Evolutionary conservation across 805 yeast genomes (phyloP), one percentile per base, ranked within the genome.

Genomic region (Maudiozyma barnettii): DNA sequence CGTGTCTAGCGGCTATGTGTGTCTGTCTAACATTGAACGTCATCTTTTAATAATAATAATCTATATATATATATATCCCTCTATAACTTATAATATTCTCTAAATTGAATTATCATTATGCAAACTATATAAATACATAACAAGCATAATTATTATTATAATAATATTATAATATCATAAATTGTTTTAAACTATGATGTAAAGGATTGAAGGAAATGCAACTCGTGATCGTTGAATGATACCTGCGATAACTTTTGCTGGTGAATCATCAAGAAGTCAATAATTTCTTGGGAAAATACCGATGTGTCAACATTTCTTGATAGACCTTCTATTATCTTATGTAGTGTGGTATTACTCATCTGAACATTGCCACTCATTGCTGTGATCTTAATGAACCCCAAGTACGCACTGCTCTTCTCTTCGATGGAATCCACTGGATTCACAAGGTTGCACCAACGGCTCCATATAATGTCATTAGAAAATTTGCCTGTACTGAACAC

Each of bases 371-470:
- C 53, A 13, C 19, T 22, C 18, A 59, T 21, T 38, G 64, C 72
- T 16, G 91, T 70, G 29, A 81, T 75, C 47, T 76, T 77, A 60
- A 89, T 74, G 79, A 93, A 84, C 2, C 99, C 99, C 55, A 74
- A 74, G 61, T 84, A 87, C 1, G 95, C 83, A 10, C 89, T 75
- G 52, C 86, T 95, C 66, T 93, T 93, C 64, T 93, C 99, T 45
- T 81, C 84, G 49, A 89, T 81, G 54, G 86, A 93, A 39, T 79
- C 82, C 46, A 88, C 70, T 51, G 76, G 76, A 55, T 75, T 64
- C 72, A 87, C 80, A 39, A 76, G 77, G 23, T 76, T 68, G 53
- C 89, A 78, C 97, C 97, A 91, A 31, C 73, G 72, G 41, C 71
- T 76, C 71, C 53, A 88, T 55, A 52, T 78, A 1, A 52, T 21